A percentile compares a stretch with the other conserved stretches of the same genome.
Evolutionary conservation across 163 green algal species (phyloP).

Genomic region (Chlorella variabilis): DNA sequence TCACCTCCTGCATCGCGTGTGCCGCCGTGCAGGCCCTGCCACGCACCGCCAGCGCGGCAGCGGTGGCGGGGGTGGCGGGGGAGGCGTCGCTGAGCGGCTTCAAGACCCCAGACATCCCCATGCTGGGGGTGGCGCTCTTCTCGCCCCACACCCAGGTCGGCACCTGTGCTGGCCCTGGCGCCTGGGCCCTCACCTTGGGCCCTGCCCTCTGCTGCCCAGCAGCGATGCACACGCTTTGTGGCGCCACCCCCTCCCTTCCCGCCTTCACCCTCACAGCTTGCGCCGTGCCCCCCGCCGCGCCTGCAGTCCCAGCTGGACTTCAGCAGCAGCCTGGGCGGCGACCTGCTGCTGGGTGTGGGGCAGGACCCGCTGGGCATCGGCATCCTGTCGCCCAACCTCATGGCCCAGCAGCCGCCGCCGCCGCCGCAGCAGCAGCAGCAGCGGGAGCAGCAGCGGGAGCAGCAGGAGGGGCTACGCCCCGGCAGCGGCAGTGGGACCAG

Average conservation of each 20-base stretch:
- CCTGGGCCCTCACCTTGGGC: too few relatives aligned
- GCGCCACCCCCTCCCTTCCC: too few relatives aligned
- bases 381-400: conserved; percentile 8
- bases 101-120: conserved; percentile 21
- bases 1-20: too few relatives aligned
- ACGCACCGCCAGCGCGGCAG: background rate
- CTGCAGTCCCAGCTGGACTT: conserved; percentile 37
- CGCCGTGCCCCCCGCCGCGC: background rate
- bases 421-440: background rate
- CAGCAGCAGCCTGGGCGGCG: conserved; percentile 6
- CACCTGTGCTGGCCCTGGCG: too few relatives aligned
- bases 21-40: background rate
- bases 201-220: too few relatives aligned
- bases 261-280: too few relatives aligned
- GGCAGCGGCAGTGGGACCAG: background rate
- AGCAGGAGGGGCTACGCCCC: background rate
- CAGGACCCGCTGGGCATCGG: conserved; percentile 16
- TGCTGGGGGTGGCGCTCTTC: conserved; percentile 38
- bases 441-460: background rate
- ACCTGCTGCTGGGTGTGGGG: conserved; percentile 19
- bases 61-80: background rate
- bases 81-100: conserved; percentile 17
- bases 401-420: background rate
- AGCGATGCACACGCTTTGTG: too few relatives aligned
- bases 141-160: conserved; percentile 19